phyloP scores from a whole-genome alignment of 169 alveolate species.

The Neospora caninum region DNA sequence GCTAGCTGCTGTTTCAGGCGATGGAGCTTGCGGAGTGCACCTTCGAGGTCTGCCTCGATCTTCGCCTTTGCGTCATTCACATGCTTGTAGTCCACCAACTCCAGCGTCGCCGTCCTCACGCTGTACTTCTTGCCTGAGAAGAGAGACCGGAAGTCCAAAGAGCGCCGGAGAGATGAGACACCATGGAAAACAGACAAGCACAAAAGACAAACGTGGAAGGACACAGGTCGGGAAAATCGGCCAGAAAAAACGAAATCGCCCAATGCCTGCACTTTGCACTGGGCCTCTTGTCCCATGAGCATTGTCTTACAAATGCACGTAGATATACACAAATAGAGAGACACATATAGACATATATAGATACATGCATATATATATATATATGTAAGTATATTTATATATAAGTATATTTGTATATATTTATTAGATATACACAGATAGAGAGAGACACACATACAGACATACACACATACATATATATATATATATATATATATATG shows the following conservation, averaged over 20 bases:
- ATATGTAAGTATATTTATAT: neutral
- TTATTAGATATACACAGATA: too few relatives aligned
- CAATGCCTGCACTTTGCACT: too few relatives aligned
- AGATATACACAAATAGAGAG: too few relatives aligned
- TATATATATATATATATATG: neutral
- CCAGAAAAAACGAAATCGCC: too few relatives aligned
- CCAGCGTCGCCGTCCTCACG: conserved; percentile 39
- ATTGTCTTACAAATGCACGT: too few relatives aligned
- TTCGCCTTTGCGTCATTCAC: conserved; percentile 3
- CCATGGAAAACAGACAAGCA: neutral
- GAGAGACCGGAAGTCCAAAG: neutral
- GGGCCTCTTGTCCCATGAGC: too few relatives aligned
- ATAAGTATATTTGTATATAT: neutral
- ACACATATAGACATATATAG: neutral
- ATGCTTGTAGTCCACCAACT: conserved; percentile 45
- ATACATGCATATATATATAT: neutral
- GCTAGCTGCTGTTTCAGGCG: conserved; percentile 24
- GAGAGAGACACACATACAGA: neutral
- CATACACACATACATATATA: neutral
- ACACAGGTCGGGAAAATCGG: too few relatives aligned
- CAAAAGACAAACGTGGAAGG: too few relatives aligned
- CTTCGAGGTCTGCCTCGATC: conserved; percentile 43
- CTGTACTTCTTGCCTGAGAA: conserved; percentile 34
- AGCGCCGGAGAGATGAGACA: neutral
- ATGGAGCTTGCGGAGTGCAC: conserved; percentile 31